Base-by-base conservation (phyloP, 257 asterid species). In the Jasminum sambac region DNA sequence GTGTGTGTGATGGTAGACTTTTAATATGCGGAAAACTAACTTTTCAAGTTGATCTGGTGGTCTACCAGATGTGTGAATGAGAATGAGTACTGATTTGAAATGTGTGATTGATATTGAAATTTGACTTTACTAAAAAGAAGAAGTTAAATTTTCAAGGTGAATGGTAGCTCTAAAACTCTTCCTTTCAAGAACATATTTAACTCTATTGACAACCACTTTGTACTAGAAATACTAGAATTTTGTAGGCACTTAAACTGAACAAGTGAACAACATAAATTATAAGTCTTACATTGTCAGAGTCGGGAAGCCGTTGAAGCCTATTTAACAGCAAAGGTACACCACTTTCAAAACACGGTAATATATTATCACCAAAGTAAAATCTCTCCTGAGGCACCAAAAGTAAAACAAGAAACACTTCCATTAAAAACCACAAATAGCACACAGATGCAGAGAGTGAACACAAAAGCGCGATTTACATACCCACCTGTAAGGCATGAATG, bases 401-500 rank as follows among this genome's bases (percentile, higher is more conserved):
- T 60, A 64, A 37, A 37, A 55, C 13, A 25, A 5, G 69, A 46
- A 62, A 14, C 21, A 19, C 40, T 72, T 52, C 72, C 52, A 34
- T 42, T 75, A 71, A 76, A 39, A 48, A 50, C 67, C 57, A 48
- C 43, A 52, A 72, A 66, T 55, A 21, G 16, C 36, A 50, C 42
- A 69, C 5, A 40, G 40, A 77, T 55, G 64, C 66, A 39, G 30
- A 1, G 17, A 67, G 50, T 66, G 67, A 52, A 78, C 60, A 71
- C 14, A 42, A 61, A 70, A 11, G 6, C 64, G 64, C 48, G n/a
- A 68, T 57, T 57, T 13, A 62, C n/a, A 37, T 8, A 44, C 75
- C 72, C 69, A 93, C 98, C 95, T 94, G 98, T 83, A 94, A 87
- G 71, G 99, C 99, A 86, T 95, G 99, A 78, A 95, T 95, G 82